Percentiles rank a stretch among this genome's conserved stretches.
These are phyloP conservation scores for Rusavskia elegans DNA, from an alignment of 495 filamentous ascomycete species.

Conservation along the genomic window DNA sequence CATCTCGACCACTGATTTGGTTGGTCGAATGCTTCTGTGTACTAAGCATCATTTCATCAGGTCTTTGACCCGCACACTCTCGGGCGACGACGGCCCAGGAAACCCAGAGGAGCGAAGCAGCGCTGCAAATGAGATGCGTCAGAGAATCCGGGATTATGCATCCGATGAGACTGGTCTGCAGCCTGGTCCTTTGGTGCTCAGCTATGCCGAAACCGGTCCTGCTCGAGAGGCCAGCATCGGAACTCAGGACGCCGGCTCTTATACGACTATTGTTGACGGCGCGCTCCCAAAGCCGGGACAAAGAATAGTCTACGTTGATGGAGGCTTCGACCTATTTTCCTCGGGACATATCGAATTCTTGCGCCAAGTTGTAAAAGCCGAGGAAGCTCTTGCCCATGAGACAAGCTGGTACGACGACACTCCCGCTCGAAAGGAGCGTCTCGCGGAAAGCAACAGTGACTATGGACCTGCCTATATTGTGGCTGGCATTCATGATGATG, in stretches of 20 bases:
- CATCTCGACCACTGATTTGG: slow-evolving; percentile 93
- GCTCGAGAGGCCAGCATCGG: slow-evolving; percentile 31
- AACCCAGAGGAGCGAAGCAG: slow-evolving; percentile 45
- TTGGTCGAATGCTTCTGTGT: slow-evolving; percentile 91
- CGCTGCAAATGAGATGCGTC: slow-evolving; percentile 44
- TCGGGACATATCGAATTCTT: slow-evolving; percentile 95
- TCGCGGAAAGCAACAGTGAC: slow-evolving; percentile 44
- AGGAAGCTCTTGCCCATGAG: slow-evolving; percentile 46
- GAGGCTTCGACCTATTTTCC: slow-evolving; percentile 93
- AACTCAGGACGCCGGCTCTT: slow-evolving; percentile 37
- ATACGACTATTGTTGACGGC: slow-evolving; percentile 49
- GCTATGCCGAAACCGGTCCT: slow-evolving; percentile 45
- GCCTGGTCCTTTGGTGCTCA: slow-evolving; percentile 64
- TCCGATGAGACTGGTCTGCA: slow-evolving; percentile 60
- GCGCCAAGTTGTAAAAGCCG: slow-evolving; percentile 49
- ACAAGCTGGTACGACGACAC: slow-evolving; percentile 60
- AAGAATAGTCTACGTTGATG: slow-evolving; percentile 84
- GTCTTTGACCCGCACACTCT: slow-evolving; percentile 48
- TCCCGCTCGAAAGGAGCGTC: slow-evolving; percentile 36
- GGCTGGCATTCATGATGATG: slow-evolving; percentile 84
- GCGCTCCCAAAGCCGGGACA: slow-evolving; percentile 54
- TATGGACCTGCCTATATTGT: slow-evolving; percentile 74
- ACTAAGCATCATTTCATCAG: slow-evolving; percentile 79
- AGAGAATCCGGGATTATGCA: slow-evolving; percentile 69
- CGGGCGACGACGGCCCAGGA: slow-evolving; percentile 56